Evolutionary conservation across 768 basidiomycete species (phyloP).

Genomic region (Calocybe cyanea): DNA sequence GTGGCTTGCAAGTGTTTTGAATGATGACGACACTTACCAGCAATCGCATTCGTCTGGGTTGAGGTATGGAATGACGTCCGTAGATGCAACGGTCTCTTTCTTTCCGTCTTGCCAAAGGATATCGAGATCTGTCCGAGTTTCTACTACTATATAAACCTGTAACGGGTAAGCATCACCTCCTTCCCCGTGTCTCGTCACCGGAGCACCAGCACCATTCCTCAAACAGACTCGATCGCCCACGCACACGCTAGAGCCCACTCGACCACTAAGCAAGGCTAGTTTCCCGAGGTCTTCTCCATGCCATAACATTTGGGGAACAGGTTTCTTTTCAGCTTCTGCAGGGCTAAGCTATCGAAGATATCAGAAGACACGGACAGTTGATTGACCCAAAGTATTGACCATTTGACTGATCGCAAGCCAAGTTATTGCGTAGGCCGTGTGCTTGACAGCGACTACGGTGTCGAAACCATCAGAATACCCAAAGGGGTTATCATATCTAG

Average conservation of each 20-base stretch:
- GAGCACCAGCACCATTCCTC: slow-evolving; percentile 44
- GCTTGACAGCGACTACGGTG: slow-evolving; percentile 68
- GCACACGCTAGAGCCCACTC: slow-evolving; percentile 59
- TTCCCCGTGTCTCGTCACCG: slow-evolving; percentile 58
- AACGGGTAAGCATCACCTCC: slow-evolving; percentile 46
- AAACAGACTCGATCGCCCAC: slow-evolving; percentile 71
- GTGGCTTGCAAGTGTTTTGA: slow-evolving; percentile 2
- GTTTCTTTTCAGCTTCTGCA: slow-evolving; percentile 47
- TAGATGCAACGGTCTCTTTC: slow-evolving; percentile 55
- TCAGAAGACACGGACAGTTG: no score
- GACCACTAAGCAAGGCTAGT: slow-evolving; percentile 59
- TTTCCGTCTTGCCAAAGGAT: slow-evolving; percentile 89
- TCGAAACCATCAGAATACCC: slow-evolving; percentile 44
- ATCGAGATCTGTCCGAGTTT: slow-evolving; percentile 65
- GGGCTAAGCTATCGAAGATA: slow-evolving; percentile 50
- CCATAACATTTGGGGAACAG: slow-evolving; percentile 78
- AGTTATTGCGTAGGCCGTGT: slow-evolving; percentile 73
- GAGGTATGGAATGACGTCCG: slow-evolving; percentile 72
- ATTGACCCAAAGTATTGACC: slow-evolving; percentile 35
- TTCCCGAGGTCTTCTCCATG: slow-evolving; percentile 56
- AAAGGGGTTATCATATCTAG: slow-evolving; percentile 40
- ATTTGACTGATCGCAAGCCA: slow-evolving; percentile 90
- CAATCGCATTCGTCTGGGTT: slow-evolving; percentile 92
- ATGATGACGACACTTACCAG: slow-evolving; percentile 48
- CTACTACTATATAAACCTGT: slow-evolving; percentile 58